Evolutionary conservation across 1,284 basidiomycete genomes (phyloP), one percentile per base, ranked within the genome.

Genomic region (Baeospora myosura): DNA sequence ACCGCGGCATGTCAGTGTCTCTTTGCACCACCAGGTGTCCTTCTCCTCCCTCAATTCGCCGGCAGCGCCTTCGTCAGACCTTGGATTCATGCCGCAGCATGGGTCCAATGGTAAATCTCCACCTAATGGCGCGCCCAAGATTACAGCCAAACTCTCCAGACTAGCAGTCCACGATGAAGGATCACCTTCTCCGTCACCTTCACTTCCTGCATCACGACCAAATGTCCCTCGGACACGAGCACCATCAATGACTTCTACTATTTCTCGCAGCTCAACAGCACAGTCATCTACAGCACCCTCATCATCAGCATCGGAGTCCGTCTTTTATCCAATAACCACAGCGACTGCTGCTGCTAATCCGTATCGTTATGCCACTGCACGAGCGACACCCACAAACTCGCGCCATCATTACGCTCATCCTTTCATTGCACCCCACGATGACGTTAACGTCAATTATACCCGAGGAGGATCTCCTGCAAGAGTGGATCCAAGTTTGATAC

Each of bases 101-200:
- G n/a, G 11, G 4, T n/a, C 4, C 52, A 58, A 38, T 49, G 48
- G 29, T 42, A 22, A 35, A 36, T 42, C 45, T 8, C 53, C 48
- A n/a, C n/a, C n/a, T n/a, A n/a, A n/a, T n/a, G n/a, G n/a, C n/a
- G n/a, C n/a, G 30, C 42, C 26, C 45, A 55, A 66, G 50, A 69
- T 83, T 44, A 81, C 72, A 59, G 71, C 81, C 6, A 83, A 75
- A 49, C 62, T 81, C 23, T 64, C 73, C 3, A 52, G 62, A 65
- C 66, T n/a, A 74, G 69, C 57, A 46, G 49, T 49, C 20, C 55
- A 49, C 34, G 49, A 43, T 62, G 57, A 35, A 12, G 14, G 32
- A 5, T 26, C 33, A 35, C 51, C 48, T 14, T 49, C 41, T 25
- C 39, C 42, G 10, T 37, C 38, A 12, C 24, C 31, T n/a, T n/a